These are phyloP conservation scores for Cyberlindnera maritima DNA, from an alignment of 805 yeast species.

Conservation along the genomic window DNA sequence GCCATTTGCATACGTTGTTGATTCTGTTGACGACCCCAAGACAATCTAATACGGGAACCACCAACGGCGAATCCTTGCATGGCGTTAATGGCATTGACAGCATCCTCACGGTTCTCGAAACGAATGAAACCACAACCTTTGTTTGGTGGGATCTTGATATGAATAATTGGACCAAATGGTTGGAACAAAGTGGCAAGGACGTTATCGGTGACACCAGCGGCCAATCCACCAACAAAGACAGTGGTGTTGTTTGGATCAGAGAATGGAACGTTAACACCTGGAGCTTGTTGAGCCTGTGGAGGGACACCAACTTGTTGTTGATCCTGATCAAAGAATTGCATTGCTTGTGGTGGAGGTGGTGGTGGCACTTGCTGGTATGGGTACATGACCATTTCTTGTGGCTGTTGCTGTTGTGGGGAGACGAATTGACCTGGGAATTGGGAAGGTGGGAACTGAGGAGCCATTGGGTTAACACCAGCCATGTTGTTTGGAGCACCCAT, in stretches of 20 bases:
- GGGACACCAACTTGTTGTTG: slow-evolving; percentile 5
- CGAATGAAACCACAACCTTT: slow-evolving; percentile 80
- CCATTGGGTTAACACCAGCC: slow-evolving; percentile 3
- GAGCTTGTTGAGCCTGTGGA: neutral
- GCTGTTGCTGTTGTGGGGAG: slow-evolving; percentile 22
- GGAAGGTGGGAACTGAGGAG: slow-evolving; percentile 7
- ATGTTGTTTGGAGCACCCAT: neutral
- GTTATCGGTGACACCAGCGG: slow-evolving; percentile 60
- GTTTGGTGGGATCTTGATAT: slow-evolving; percentile 74
- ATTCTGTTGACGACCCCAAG: slow-evolving; percentile 63
- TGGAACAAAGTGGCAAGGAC: slow-evolving; percentile 60
- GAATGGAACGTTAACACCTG: slow-evolving; percentile 25
- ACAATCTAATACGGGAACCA: slow-evolving; percentile 68
- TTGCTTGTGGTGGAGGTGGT: slow-evolving; percentile 21
- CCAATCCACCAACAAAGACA: slow-evolving; percentile 74
- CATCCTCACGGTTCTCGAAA: slow-evolving; percentile 64
- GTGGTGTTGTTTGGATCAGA: slow-evolving; percentile 68
- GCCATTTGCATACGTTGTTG: slow-evolving; percentile 24
- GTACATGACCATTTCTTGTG: slow-evolving; percentile 20
- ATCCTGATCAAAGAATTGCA: slow-evolving; percentile 19
- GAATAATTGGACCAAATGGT: slow-evolving; percentile 69
- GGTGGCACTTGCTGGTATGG: slow-evolving; percentile 25
- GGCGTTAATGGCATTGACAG: slow-evolving; percentile 72
- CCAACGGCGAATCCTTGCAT: slow-evolving; percentile 78
- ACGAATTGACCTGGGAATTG: slow-evolving; percentile 22